Conservation (phyloP, 225 moss, liverwort and hornwort genomes). For the Ulota crispa region DNA sequence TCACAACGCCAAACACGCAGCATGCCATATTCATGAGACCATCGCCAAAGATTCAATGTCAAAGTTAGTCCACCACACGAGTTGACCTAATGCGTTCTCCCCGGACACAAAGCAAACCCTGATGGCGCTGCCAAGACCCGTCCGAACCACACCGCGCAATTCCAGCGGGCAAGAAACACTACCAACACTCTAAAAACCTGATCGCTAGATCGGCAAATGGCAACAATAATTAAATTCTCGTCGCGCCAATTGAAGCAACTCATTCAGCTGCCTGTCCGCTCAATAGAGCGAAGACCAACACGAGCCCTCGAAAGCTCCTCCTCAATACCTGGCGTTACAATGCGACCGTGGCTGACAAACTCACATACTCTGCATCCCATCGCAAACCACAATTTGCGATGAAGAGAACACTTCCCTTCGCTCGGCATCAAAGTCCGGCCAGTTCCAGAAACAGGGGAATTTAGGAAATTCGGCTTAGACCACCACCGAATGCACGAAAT, state of each 20-base stretch:
- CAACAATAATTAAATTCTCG: neutral
- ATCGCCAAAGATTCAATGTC: neutral
- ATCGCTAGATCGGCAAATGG: neutral
- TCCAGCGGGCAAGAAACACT: neutral
- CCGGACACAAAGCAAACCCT: neutral
- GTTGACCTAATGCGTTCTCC: neutral
- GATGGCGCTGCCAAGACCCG: neutral
- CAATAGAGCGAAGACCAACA: too few relatives aligned
- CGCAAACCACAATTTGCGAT: neutral
- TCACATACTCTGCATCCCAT: neutral
- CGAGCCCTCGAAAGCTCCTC: neutral
- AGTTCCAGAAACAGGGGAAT: neutral
- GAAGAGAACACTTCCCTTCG: neutral
- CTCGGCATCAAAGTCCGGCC: neutral
- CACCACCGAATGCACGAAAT: neutral
- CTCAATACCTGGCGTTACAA: neutral
- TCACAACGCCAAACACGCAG: slow-evolving; percentile 21
- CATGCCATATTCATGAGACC: neutral
- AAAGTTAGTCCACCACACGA: neutral
- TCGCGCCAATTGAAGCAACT: neutral
- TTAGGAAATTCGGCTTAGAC: neutral
- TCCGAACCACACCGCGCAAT: neutral
- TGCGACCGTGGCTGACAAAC: neutral
- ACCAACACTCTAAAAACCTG: neutral
- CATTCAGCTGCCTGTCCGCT: neutral